Conservation (phyloP, 495 filamentous ascomycete species). For the Podospora fimiseda region DNA sequence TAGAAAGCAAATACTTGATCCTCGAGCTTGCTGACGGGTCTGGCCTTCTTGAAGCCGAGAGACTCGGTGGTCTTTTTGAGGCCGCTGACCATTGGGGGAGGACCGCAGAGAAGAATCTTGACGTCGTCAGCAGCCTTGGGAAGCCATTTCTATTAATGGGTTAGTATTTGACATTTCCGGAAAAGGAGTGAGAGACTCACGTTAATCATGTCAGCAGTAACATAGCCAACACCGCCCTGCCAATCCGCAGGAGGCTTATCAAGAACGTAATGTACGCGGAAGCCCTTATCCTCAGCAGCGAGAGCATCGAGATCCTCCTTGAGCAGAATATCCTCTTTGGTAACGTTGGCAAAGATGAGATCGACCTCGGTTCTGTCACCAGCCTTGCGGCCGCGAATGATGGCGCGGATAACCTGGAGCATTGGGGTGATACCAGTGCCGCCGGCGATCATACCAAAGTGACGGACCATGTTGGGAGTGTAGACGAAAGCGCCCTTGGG, state of each 20-base stretch:
- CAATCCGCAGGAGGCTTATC: slow-evolving; percentile 92
- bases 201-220: slow-evolving; percentile 92
- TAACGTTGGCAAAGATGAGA: slow-evolving; percentile 94
- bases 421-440: slow-evolving; percentile 98
- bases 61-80: slow-evolving; percentile 93
- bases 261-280: slow-evolving; percentile 87
- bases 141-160: slow-evolving; percentile 53
- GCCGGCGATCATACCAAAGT: slow-evolving; percentile 96
- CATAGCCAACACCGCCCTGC: slow-evolving; percentile 86
- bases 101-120: slow-evolving; percentile 95
- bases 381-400: slow-evolving; percentile 71
- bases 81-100: slow-evolving; percentile 91
- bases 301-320: slow-evolving; percentile 83
- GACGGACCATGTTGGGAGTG: slow-evolving; percentile 85
- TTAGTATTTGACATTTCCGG: slow-evolving; percentile 2
- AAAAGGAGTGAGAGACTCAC: slow-evolving; percentile 40
- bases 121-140: slow-evolving; percentile 79
- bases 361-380: slow-evolving; percentile 85
- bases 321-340: slow-evolving; percentile 83
- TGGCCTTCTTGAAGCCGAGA: slow-evolving; percentile 84
- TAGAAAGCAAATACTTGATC: slow-evolving; percentile 99
- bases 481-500: slow-evolving; percentile 98
- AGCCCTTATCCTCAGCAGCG: slow-evolving; percentile 64
- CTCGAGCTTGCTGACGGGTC: slow-evolving; percentile 90
- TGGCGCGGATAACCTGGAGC: slow-evolving; percentile 89